Conservation (phyloP, 2,329 filamentous ascomycete genomes). For the Dothideomycetidae sp. region DNA sequence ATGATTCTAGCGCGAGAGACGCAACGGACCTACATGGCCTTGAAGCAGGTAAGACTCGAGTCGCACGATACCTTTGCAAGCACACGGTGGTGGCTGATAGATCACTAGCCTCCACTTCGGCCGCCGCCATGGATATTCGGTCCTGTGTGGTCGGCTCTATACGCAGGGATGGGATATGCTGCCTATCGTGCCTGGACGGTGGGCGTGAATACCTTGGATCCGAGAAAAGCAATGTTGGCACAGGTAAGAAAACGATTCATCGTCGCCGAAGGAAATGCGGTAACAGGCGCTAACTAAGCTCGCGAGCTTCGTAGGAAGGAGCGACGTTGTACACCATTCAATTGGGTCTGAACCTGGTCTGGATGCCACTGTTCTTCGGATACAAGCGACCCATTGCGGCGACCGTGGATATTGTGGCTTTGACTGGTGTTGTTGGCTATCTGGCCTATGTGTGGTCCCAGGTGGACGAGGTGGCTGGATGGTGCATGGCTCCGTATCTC, state of each 20-base stretch:
- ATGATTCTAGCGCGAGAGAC: constrained; percentile 42
- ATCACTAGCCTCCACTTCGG: constrained; percentile 31
- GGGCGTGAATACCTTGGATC: constrained; percentile 45
- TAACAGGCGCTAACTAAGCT: constrained; percentile 1
- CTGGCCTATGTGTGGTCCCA: constrained; percentile 62
- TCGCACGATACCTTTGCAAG: not conserved
- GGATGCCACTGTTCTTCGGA: constrained; percentile 91
- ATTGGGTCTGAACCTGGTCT: constrained; percentile 69
- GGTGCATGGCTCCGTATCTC: constrained; percentile 66
- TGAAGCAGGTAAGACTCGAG: constrained; percentile 51
- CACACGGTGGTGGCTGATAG: no score
- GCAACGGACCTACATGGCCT: constrained; percentile 46
- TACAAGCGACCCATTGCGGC: constrained; percentile 58
- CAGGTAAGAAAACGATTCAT: constrained; percentile 33
- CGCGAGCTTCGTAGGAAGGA: constrained; percentile 32
- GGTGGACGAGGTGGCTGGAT: constrained; percentile 58
- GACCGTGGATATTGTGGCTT: constrained; percentile 56
- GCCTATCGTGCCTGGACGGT: constrained; percentile 60
- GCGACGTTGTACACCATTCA: constrained; percentile 76
- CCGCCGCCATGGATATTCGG: constrained; percentile 45
- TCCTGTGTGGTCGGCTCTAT: constrained; percentile 45
- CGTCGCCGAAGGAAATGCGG: not conserved
- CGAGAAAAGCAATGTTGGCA: constrained; percentile 43
- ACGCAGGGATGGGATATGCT: constrained; percentile 71
- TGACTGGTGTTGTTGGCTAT: constrained; percentile 59